Base-by-base conservation (phyloP, 2,329 filamentous ascomycete species). In the Calonectria ilicicola region DNA sequence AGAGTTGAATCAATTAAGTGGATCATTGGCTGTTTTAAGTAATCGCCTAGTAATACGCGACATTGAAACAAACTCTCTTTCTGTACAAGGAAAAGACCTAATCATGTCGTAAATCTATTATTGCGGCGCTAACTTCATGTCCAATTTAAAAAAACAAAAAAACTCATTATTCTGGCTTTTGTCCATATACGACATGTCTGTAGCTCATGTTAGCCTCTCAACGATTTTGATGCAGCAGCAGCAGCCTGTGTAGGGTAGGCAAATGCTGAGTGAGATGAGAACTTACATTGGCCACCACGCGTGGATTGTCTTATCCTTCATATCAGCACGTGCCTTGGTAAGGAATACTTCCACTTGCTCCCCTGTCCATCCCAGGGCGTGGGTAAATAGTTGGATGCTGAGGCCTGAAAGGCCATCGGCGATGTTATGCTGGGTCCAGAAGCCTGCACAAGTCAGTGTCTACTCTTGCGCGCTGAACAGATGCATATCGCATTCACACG, bases 221-320 rank as follows among this genome's bases (percentile, higher is more conserved):
- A 0, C 0, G 5, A 32, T 32, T 19, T 14, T 1, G 5, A 9
- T 7, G 17, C 0, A 3, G 6, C 3, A 2, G 3, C 0, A 10
- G 6, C 3, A 2, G 3, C 0, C 14, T 1, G 5, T 12, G 19
- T 14, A 38, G 46, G 44, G 46, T 65, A 40, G 62, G n/a, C 19
- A 27, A 7, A 19, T 19, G n/a, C n/a, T n/a, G n/a, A n/a, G n/a
- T n/a, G n/a, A n/a, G n/a, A n/a, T n/a, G n/a, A n/a, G n/a, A 27
- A 75, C 83, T 81, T 72, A 85, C 82, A 85, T 79, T 12, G 83
- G 82, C 80, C 84, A 85, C 75, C 82, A 86, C 0, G 80, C 80
- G 49, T 86, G 85, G 8, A 84, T 80, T 0, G 72, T 69, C 26
- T 76, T 81, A 38, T 85, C 79, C 49, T 72, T 80, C 75, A 86